A percentile compares a stretch with the other conserved stretches of the same genome.
Evolutionary conservation across 352 stramenopile species (phyloP).

Genomic region (Globisporangium middletonii): DNA sequence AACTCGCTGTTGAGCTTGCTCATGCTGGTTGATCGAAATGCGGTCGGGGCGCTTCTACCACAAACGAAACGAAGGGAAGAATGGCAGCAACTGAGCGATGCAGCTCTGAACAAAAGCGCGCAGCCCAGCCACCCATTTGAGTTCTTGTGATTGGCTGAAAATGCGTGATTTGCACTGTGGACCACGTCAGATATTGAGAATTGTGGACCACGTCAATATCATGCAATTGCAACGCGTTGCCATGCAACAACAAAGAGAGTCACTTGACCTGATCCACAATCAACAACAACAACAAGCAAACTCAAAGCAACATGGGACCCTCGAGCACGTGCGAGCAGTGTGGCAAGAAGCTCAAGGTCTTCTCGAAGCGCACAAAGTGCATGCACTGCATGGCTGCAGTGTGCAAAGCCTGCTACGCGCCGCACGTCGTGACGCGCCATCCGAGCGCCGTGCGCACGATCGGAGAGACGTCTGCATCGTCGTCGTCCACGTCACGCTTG

Average conservation of each 20-base stretch:
- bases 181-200: no score
- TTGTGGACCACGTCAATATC: no score
- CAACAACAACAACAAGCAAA: background rate
- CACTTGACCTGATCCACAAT: background rate
- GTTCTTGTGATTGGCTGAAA: no score
- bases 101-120: background rate
- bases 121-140: background rate
- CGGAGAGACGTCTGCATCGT: background rate
- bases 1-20: slow-evolving; percentile 98
- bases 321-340: slow-evolving; percentile 50
- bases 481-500: background rate
- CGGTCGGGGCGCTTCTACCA: slow-evolving; percentile 57
- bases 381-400: slow-evolving; percentile 54
- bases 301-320: slow-evolving; percentile 23
- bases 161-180: no score
- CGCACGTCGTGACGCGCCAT: slow-evolving; percentile 47
- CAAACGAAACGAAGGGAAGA: slow-evolving; percentile 75
- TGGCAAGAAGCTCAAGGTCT: slow-evolving; percentile 75
- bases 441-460: slow-evolving; percentile 13
- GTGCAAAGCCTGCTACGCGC: slow-evolving; percentile 46
- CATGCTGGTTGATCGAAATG: slow-evolving; percentile 39
- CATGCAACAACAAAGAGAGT: background rate
- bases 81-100: slow-evolving; percentile 18
- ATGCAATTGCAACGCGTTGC: no score
- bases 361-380: slow-evolving; percentile 63